Evolutionary conservation across 108 stramenopile species (phyloP).

Genomic region (Cylindrotheca fusiformis): DNA sequence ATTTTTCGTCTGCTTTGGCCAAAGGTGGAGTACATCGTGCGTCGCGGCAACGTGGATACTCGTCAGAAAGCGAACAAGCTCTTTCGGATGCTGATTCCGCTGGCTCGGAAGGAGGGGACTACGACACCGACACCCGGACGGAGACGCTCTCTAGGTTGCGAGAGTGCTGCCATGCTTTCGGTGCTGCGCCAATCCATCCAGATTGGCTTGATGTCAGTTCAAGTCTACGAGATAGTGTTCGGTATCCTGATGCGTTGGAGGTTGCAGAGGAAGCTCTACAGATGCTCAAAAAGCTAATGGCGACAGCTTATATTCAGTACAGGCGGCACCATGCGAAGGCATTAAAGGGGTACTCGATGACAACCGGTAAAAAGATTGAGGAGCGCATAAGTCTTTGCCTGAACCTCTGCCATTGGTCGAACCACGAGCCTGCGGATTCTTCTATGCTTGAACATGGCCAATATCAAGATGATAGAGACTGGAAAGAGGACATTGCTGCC

Average conservation of each 20-base stretch:
- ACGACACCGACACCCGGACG: conserved; percentile 14
- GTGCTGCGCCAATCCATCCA: conserved; percentile 74
- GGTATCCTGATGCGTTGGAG: conserved; percentile 33
- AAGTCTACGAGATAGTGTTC: conserved; percentile 42
- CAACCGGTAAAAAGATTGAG: conserved; percentile 17
- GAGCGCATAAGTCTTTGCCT: conserved; percentile 1
- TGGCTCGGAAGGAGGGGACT: conserved; percentile 20
- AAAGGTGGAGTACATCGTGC: conserved; percentile 5
- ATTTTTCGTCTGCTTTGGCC: conserved; percentile 22
- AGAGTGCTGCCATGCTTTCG: conserved; percentile 55
- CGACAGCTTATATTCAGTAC: conserved; percentile 36
- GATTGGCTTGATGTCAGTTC: conserved; percentile 76
- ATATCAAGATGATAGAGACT: conserved; percentile 23
- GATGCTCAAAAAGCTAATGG: conserved; percentile 40
- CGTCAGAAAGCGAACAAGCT: conserved; percentile 25
- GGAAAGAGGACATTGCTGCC: conserved; percentile 26
- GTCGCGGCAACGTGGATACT: conserved; percentile 24
- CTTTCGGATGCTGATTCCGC: conserved; percentile 37
- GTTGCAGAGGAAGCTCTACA: conserved; percentile 45
- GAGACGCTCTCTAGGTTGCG: conserved; percentile 50
- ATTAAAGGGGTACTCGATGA: not conserved
- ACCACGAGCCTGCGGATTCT: conserved; percentile 10
- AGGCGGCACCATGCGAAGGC: conserved; percentile 5
- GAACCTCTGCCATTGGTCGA: conserved; percentile 11
- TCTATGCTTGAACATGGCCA: conserved; percentile 22